A percentile compares a stretch with the other conserved stretches of the same genome.
Conservation (phyloP, 1,139 yeast genomes). For the Candida anutae region DNA sequence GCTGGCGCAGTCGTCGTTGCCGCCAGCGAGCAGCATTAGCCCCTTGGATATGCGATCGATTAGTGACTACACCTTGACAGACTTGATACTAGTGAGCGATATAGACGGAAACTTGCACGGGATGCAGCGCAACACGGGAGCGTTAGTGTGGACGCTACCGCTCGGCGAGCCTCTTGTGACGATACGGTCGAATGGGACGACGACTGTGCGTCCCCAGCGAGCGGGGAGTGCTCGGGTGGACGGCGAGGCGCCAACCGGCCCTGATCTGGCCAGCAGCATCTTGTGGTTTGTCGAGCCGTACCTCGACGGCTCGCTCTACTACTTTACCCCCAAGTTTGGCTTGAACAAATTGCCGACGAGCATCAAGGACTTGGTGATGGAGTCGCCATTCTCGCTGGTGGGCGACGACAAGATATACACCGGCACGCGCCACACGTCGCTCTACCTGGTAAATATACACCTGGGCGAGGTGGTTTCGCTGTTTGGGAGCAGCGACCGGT, state of each 20-base stretch:
- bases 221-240: no score
- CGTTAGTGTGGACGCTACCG: slow-evolving; percentile 67
- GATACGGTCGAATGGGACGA: slow-evolving; percentile 28
- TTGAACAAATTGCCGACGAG: slow-evolving; percentile 76
- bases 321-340: slow-evolving; percentile 73
- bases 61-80: slow-evolving; percentile 51
- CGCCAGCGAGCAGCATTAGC: slow-evolving; percentile 8
- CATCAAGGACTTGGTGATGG: slow-evolving; percentile 67
- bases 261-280: slow-evolving; percentile 18
- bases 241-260: no score
- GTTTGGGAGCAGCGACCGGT: slow-evolving; percentile 46
- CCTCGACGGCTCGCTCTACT: slow-evolving; percentile 80
- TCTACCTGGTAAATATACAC: slow-evolving; percentile 64
- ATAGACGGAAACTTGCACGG: slow-evolving; percentile 88
- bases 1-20: no score
- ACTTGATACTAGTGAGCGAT: slow-evolving; percentile 65
- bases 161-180: slow-evolving; percentile 44
- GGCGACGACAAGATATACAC: slow-evolving; percentile 81
- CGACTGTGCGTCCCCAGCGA: no score
- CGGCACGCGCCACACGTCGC: slow-evolving; percentile 70
- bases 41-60: slow-evolving; percentile 36
- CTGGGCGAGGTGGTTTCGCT: slow-evolving; percentile 73
- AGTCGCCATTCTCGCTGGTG: slow-evolving; percentile 78
- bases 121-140: slow-evolving; percentile 69
- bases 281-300: slow-evolving; percentile 88